Evolutionary conservation across 2,329 filamentous ascomycete genomes (phyloP), one percentile per base, ranked within the genome.

Genomic region (Fusarium pilosicola): DNA sequence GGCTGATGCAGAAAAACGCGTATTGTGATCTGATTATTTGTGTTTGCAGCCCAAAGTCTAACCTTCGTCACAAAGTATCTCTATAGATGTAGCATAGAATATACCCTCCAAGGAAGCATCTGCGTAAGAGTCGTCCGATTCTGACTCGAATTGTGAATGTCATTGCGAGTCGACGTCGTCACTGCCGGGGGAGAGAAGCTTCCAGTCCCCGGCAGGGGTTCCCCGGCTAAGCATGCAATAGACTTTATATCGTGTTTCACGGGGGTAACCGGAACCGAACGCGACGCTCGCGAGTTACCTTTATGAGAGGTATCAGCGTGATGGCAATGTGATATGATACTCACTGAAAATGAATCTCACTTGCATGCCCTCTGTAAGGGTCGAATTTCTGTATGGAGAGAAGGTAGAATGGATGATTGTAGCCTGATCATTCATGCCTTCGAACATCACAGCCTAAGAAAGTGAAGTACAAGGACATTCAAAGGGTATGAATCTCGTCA

Each of bases 291-390:
- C 3, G 17, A 12, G 24, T 51, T 14, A 11, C 6, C 4, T 24
- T 17, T 34, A 7, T 5, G 17, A 14, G 4, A 1, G 1, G n/a
- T 24, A 3, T 51, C n/a, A 10, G 0, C 9, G 8, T 6, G 12
- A 24, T 18, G 30, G 4, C 3, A 20, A 24, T 34, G 6, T 14
- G 8, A 20, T 2, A 34, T 14, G 17, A 18, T 12, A n/a, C 5
- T 51, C 0, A 24, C 2, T 24, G 28, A 22, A 30, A 17, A 48
- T 22, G 5, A 30, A 17, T 20, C 6, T 17, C 26, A n/a, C 15
- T 12, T 24, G 9, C 12, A 6, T 22, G 11, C 14, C 13, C 3
- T 0, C 7, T 22, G 22, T 14, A 12, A 24, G n/a, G 17, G 2
- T 15, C 5, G n/a, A 20, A 13, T 12, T 22, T 22, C 13, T 15